A percentile compares a stretch with the other conserved stretches of the same genome.
These are phyloP conservation scores for Paecilomyces formosus DNA, from an alignment of 2,329 filamentous ascomycete species.

Conservation along the genomic window DNA sequence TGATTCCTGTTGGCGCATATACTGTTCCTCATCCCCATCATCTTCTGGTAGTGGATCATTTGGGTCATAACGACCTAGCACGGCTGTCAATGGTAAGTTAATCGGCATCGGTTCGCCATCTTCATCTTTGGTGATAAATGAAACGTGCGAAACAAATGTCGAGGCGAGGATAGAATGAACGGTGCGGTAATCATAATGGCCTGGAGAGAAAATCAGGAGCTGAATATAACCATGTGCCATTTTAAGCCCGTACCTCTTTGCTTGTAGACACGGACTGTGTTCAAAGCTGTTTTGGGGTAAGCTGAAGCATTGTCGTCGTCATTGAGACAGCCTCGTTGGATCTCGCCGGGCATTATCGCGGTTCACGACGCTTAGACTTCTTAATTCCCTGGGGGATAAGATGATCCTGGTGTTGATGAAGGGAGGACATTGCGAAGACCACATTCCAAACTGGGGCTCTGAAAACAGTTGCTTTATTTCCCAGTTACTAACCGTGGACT, in stretches of 20 bases:
- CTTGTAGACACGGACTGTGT: slow-evolving; percentile 5
- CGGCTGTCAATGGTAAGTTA: slow-evolving; percentile 5
- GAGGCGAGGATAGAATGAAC: slow-evolving; percentile 6
- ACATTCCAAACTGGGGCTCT: neutral
- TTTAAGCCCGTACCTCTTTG: slow-evolving; percentile 1
- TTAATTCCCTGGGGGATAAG: neutral
- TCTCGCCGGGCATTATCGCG: neutral
- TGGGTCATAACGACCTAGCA: slow-evolving; percentile 4
- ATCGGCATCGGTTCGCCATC: slow-evolving; percentile 4
- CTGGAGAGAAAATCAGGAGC: neutral
- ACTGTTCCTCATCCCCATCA: slow-evolving; percentile 2
- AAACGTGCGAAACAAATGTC: slow-evolving; percentile 5
- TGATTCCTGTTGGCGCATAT: neutral
- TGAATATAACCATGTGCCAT: neutral
- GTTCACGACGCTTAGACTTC: neutral
- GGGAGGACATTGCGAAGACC: neutral
- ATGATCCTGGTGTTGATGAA: neutral
- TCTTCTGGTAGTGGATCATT: neutral
- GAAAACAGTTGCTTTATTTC: neutral
- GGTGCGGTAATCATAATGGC: slow-evolving; percentile 6
- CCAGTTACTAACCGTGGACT: neutral
- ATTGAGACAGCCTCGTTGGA: neutral
- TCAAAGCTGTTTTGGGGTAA: slow-evolving; percentile 3
- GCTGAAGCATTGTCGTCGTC: neutral
- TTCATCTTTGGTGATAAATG: slow-evolving; percentile 5